Base-by-base conservation (phyloP, 176 grass and related monocot genomes). In the Lolium rigidum region DNA sequence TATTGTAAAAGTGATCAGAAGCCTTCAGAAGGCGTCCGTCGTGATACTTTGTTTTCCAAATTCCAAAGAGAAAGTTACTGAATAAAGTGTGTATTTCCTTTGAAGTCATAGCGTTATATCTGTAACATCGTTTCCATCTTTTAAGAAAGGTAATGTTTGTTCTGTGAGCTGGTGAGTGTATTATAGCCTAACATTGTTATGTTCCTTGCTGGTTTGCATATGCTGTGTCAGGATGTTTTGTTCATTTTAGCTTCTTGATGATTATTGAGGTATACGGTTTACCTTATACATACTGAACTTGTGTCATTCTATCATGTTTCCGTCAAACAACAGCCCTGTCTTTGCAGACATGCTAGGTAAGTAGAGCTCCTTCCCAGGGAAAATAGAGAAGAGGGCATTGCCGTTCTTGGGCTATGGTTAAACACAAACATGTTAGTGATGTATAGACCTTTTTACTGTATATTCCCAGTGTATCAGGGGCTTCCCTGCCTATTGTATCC, bases 41-140 rank as follows among this genome's bases (percentile, higher is more conserved):
- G 54, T 77, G 55, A 68, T n/a, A 85, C 20, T 78, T 65, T 43
- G 46, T 71, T 49, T 63, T 79, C 64, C 12, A 66, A 21, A 0
- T 64, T 84, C 14, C 18, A 51, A 49, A 16, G 21, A 73, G 9
- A 52, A 31, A 49, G 11, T 71, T 48, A 78, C 35, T 57, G 74
- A 90, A 79, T 86, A 71, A 90, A 79, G 20, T 24, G 35, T 72
- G 73, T 82, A 56, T 15, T 38, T 61, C 4, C 17, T 72, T 55
- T 39, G 24, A 57, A 78, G 10, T 2, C 13, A 56, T 20, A 18
- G 17, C 17, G 17, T 56, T 20, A 20, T 50, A 52, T 78, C n/a
- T 50, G 71, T 50, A 50, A 50, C 35, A 60, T 50, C 46, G 43
- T n/a, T 74, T 74, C 68, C 9, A 20, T 56, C 17, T 56, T 18